Evolutionary conservation across 2,329 filamentous ascomycete species (phyloP).

Genomic region (Geoglossum cookeanum): DNA sequence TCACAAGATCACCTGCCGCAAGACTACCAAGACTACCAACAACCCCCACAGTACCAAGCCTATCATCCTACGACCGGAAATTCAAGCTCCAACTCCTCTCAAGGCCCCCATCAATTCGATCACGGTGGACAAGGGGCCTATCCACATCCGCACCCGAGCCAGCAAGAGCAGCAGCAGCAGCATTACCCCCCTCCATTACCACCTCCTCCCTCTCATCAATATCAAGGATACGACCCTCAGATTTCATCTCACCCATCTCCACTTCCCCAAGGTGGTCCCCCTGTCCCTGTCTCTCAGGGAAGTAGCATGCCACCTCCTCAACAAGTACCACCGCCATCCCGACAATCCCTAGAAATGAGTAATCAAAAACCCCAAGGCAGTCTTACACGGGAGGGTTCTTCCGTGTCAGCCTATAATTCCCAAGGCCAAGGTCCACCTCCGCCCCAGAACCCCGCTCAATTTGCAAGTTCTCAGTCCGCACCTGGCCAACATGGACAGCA

Average conservation of each 20-base stretch:
- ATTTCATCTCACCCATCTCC: neutral
- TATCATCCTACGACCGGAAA: neutral
- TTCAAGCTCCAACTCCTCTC: neutral
- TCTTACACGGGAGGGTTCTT: conserved; percentile 7
- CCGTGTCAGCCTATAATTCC: conserved; percentile 2
- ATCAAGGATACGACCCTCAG: neutral
- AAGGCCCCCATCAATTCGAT: neutral
- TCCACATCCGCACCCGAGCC: neutral
- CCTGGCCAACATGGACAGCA: conserved; percentile 7
- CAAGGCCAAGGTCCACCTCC: conserved; percentile 8
- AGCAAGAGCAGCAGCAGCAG: neutral
- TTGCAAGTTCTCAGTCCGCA: conserved; percentile 9
- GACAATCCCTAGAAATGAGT: conserved; percentile 8
- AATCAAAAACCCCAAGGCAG: conserved; percentile 6
- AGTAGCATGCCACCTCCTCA: neutral
- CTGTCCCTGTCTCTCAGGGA: neutral
- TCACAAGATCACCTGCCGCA: conserved; percentile 5
- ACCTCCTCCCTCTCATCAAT: neutral
- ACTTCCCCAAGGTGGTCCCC: neutral
- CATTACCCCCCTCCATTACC: neutral
- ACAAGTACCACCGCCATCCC: conserved; percentile 4
- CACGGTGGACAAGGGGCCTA: neutral
- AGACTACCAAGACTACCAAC: conserved; percentile 6
- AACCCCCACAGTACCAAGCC: neutral
- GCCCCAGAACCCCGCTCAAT: conserved; percentile 4